Conservation (phyloP, 1,139 yeast species). For the Yamadazyma jaroonii region DNA sequence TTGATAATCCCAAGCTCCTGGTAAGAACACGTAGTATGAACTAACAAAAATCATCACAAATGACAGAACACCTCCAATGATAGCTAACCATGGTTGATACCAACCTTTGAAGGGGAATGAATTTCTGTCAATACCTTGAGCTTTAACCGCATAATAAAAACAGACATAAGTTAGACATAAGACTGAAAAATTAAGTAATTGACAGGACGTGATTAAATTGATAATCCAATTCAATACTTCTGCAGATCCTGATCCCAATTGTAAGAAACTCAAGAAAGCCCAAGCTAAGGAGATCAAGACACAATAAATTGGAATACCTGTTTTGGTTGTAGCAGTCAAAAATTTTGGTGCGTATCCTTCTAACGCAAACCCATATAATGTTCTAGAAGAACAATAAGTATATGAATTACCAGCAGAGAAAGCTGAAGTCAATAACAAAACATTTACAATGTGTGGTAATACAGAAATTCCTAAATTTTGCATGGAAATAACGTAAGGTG, state of each 20-base stretch:
- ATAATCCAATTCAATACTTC: conserved; percentile 66
- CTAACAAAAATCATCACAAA: conserved; percentile 56
- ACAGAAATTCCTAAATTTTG: conserved; percentile 41
- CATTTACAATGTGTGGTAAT: conserved; percentile 46
- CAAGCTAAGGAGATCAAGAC: conserved; percentile 28
- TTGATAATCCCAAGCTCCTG: conserved; percentile 59
- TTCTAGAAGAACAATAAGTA: conserved; percentile 45
- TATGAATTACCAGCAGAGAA: conserved; percentile 49
- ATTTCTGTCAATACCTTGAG: conserved; percentile 52
- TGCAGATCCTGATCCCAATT: conserved; percentile 39
- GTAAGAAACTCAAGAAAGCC: conserved; percentile 47
- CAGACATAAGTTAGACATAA: conserved; percentile 54
- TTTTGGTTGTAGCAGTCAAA: conserved; percentile 37
- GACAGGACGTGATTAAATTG: conserved; percentile 60
- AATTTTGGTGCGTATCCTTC: conserved; percentile 52
- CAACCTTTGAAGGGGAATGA: conserved; percentile 50
- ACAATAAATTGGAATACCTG: conserved; percentile 38
- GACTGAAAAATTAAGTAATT: conserved; percentile 70
- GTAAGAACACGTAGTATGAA: conserved; percentile 66
- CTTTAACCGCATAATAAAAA: conserved; percentile 62
- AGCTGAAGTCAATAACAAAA: conserved; percentile 41
- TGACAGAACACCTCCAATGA: conserved; percentile 28
- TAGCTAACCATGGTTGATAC: conserved; percentile 44
- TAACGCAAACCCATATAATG: conserved; percentile 42
- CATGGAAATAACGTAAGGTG: conserved; percentile 63